A percentile compares a stretch with the other conserved stretches of the same genome.
These are phyloP conservation scores for Phyllosticta citrichinensis DNA, from an alignment of 2,329 filamentous ascomycete species.

Conservation along the genomic window DNA sequence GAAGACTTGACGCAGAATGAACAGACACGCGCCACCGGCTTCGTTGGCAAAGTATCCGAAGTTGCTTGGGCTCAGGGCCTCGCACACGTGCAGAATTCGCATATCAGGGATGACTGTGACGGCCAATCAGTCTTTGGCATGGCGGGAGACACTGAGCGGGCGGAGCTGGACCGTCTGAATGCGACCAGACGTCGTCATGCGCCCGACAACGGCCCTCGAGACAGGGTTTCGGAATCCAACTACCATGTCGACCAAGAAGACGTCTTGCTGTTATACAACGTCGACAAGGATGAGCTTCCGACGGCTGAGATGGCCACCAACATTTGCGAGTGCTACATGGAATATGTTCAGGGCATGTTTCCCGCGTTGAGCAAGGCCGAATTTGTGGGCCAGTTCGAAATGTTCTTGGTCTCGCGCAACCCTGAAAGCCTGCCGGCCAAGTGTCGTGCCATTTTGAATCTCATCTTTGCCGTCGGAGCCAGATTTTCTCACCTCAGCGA, in stretches of 20 bases:
- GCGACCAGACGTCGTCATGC: neutral
- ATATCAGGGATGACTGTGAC: neutral
- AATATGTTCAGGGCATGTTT: conserved; percentile 28
- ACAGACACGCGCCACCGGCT: conserved; percentile 19
- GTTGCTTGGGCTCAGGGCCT: conserved; percentile 21
- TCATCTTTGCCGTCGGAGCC: conserved; percentile 33
- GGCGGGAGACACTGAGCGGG: neutral
- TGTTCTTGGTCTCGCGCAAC: conserved; percentile 17
- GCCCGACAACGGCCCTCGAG: neutral
- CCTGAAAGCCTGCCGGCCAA: conserved; percentile 14
- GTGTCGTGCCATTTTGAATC: conserved; percentile 30
- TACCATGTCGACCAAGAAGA: conserved; percentile 22
- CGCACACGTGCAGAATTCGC: conserved; percentile 10
- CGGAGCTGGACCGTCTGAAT: neutral
- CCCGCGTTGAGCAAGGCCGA: conserved; percentile 27
- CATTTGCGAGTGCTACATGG: conserved; percentile 27
- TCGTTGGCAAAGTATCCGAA: conserved; percentile 17
- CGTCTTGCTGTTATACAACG: conserved; percentile 18
- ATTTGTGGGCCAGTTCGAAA: conserved; percentile 24
- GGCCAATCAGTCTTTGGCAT: neutral
- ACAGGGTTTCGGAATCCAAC: neutral
- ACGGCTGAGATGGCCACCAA: conserved; percentile 20
- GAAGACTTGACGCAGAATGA: conserved; percentile 18
- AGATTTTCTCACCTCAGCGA: conserved; percentile 23
- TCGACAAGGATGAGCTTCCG: conserved; percentile 26